phyloP scores from a whole-genome alignment of 768 basidiomycete species.

The Xerocomellus intermedius region DNA sequence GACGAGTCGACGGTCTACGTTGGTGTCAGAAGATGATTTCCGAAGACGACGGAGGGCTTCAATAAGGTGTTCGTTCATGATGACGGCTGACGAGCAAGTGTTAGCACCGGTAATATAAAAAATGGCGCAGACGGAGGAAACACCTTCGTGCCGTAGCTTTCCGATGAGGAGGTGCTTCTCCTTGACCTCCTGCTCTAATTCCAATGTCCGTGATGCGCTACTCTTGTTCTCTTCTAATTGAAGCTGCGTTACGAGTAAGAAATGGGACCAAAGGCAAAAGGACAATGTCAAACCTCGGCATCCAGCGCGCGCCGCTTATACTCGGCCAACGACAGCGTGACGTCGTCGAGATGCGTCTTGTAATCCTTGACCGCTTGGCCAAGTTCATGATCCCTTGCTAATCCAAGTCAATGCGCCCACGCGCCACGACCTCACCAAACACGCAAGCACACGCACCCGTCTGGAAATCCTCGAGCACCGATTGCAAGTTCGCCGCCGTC shows the following conservation, averaged over 20 bases:
- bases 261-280: neutral
- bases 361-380: slow-evolving; percentile 80
- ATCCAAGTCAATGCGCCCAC: slow-evolving; percentile 3
- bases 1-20: slow-evolving; percentile 91
- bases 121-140: slow-evolving; percentile 12
- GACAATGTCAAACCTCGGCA: slow-evolving; percentile 65
- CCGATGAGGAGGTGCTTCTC: slow-evolving; percentile 95
- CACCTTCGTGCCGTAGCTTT: slow-evolving; percentile 94
- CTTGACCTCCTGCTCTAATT: slow-evolving; percentile 87
- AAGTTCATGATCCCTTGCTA: slow-evolving; percentile 92
- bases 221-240: slow-evolving; percentile 71
- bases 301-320: slow-evolving; percentile 84
- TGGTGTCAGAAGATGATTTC: slow-evolving; percentile 77
- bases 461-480: slow-evolving; percentile 95
- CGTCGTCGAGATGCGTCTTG: slow-evolving; percentile 66
- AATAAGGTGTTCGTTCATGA: slow-evolving; percentile 96
- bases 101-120: slow-evolving; percentile 1
- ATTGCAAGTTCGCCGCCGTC: slow-evolving; percentile 81
- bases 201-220: slow-evolving; percentile 62
- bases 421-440: neutral
- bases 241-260: slow-evolving; percentile 43
- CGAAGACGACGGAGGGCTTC: slow-evolving; percentile 95
- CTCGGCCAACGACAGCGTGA: slow-evolving; percentile 80
- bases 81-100: slow-evolving; percentile 63
- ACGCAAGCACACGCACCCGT: slow-evolving; percentile 53